Evolutionary conservation across 2,329 filamentous ascomycete genomes (phyloP).

Genomic region (Paecilomyces fulvus): DNA sequence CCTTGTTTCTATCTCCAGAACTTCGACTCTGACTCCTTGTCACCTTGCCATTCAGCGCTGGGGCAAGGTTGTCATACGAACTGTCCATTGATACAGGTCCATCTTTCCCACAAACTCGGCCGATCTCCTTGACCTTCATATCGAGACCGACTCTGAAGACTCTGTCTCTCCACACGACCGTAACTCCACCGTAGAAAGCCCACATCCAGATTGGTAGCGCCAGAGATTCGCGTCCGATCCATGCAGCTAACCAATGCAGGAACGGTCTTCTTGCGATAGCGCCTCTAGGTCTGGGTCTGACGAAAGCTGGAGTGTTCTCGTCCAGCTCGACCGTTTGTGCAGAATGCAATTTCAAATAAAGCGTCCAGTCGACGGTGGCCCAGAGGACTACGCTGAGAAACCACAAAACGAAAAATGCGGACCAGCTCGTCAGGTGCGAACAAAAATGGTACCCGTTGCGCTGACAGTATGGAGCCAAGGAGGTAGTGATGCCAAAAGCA

Average conservation of each 20-base stretch:
- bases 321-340: constrained; percentile 63
- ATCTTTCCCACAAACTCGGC: constrained; percentile 5
- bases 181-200: constrained; percentile 82
- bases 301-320: constrained; percentile 66
- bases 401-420: constrained; percentile 59
- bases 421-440: constrained; percentile 58
- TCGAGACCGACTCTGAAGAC: constrained; percentile 74
- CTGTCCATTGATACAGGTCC: constrained; percentile 9
- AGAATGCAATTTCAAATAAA: constrained; percentile 67
- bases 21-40: constrained; percentile 24
- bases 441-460: constrained; percentile 27
- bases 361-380: constrained; percentile 65
- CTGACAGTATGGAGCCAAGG: constrained; percentile 52
- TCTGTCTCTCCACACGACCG: constrained; percentile 78
- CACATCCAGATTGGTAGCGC: constrained; percentile 85
- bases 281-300: constrained; percentile 41
- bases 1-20: constrained; percentile 17
- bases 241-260: constrained; percentile 66
- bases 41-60: background rate
- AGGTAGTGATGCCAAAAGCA: constrained; percentile 66
- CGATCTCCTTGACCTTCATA: constrained; percentile 64
- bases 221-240: constrained; percentile 74
- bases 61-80: constrained; percentile 9
- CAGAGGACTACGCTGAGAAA: constrained; percentile 56
- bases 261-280: constrained; percentile 49